These are phyloP conservation scores for Flaveria sonorensis DNA, from an alignment of 129 eudicot species.

Conservation along the genomic window DNA sequence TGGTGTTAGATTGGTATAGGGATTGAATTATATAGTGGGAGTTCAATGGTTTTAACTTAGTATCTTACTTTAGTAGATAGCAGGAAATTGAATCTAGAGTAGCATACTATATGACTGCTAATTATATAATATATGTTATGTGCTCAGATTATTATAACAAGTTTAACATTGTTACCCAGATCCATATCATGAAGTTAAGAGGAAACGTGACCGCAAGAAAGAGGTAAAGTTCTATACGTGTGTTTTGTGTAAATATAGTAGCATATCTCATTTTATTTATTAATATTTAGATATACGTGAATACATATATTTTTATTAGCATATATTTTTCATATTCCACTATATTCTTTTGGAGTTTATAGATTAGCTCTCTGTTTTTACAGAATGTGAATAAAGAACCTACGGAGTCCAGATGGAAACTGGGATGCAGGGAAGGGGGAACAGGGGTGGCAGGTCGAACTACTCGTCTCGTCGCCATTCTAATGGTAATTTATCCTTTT, in stretches of 20 bases:
- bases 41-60: background rate
- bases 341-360: constrained; percentile 2
- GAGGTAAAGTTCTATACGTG: constrained; percentile 53
- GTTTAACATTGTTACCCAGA: constrained; percentile 47
- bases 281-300: background rate
- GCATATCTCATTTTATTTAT: background rate
- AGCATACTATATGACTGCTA: background rate
- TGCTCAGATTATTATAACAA: constrained; percentile 15
- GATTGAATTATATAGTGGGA: no score
- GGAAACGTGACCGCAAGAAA: constrained; percentile 69
- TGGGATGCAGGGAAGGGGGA: constrained; percentile 59
- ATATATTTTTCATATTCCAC: background rate
- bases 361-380: constrained; percentile 8
- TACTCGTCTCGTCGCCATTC: constrained; percentile 43
- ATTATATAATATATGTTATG: constrained; percentile 2
- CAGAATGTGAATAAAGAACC: constrained; percentile 64
- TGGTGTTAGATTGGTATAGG: background rate
- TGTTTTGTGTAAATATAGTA: background rate
- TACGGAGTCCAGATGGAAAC: constrained; percentile 60
- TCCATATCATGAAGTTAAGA: constrained; percentile 84
- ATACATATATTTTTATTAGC: constrained; percentile 2
- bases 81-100: background rate
- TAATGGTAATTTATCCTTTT: constrained; percentile 45
- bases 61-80: background rate
- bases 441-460: constrained; percentile 56